Conservation (phyloP, 2,329 filamentous ascomycete genomes). For the Lasiodiplodia theobromae region DNA sequence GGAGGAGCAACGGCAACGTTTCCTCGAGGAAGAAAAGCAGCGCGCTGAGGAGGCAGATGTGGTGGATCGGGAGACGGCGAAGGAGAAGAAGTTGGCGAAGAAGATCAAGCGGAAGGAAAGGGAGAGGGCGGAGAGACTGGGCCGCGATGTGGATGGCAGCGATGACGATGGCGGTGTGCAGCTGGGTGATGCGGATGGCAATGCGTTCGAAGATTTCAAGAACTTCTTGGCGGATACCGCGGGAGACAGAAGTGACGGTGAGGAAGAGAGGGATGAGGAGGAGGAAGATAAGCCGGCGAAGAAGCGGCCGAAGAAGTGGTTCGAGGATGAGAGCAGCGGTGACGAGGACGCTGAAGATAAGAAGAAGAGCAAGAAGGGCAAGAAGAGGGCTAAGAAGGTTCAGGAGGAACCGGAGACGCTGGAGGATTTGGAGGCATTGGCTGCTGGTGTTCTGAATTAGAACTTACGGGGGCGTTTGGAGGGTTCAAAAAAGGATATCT, state of each 20-base stretch:
- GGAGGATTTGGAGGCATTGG: constrained; percentile 79
- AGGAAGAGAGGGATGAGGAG: neutral
- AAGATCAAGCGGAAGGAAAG: constrained; percentile 74
- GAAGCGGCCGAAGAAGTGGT: constrained; percentile 81
- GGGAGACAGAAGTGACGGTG: constrained; percentile 35
- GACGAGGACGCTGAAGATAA: constrained; percentile 51
- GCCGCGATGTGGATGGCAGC: constrained; percentile 40
- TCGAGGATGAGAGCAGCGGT: constrained; percentile 67
- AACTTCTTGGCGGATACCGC: constrained; percentile 19
- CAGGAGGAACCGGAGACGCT: constrained; percentile 75
- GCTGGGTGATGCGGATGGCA: constrained; percentile 36
- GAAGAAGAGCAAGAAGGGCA: constrained; percentile 45
- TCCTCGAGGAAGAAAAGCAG: constrained; percentile 77
- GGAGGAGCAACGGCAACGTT: constrained; percentile 76
- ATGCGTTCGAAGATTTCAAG: constrained; percentile 27
- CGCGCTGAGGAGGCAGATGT: constrained; percentile 78
- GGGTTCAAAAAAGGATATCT: neutral
- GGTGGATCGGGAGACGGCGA: constrained; percentile 81
- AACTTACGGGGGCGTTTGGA: neutral
- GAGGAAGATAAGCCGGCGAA: constrained; percentile 50
- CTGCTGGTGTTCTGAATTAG: constrained; percentile 69
- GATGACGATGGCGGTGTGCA: constrained; percentile 41
- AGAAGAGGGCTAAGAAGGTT: constrained; percentile 60
- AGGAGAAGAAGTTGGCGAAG: constrained; percentile 80
- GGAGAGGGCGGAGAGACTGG: constrained; percentile 62